Evolutionary conservation across 169 alveolate species (phyloP), one percentile per base, ranked within the genome.

Genomic region (Plasmodium sp.): DNA sequence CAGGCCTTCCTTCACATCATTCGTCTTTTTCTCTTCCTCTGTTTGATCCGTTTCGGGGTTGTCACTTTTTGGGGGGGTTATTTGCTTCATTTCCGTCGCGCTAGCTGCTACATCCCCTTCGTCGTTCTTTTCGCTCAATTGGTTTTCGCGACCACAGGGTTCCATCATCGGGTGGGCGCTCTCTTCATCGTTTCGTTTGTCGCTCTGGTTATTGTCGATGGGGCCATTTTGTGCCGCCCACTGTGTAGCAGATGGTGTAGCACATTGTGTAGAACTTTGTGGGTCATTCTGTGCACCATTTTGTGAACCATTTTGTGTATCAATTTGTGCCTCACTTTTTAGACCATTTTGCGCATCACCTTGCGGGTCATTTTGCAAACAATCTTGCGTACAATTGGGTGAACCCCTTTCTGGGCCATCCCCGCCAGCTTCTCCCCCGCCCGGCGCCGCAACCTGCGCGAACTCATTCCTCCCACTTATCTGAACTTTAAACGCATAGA

Each of bases 401-500:
- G 9, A 5, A 12, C 0, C 54, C 58, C 12, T 74, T 22, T 41
- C 5, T 27, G 31, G 67, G 34, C 27, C 75, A 27, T 18, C 39
- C 18, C 43, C 36, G 6, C 45, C 48, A 0, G 27, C 39, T 75
- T 75, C 41, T 6, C 36, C 43, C 45, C 33, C 81, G 7, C 62
- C 71, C 62, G 16, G 62, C 9, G 43, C 45, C 12, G 33, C 27
- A 5, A 16, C 12, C 9, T 86, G 81, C 7, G n/a, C 54, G 22
- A 39, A 36, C 27, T 86, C 85, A 51, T 54, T 27, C 43, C 81
- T 86, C 39, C 22, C 67, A 54, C 86, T 56, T 27, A 86, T 86
- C 81, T 86, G 93, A 43, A 86, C n/a, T 77, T 86, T 86, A 86
- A 77, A 86, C 54, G 88, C 79, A 77, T 86, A 86, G 14, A 86